Conservation (phyloP, 306 rosid genomes). For the Luffa acutangula region DNA sequence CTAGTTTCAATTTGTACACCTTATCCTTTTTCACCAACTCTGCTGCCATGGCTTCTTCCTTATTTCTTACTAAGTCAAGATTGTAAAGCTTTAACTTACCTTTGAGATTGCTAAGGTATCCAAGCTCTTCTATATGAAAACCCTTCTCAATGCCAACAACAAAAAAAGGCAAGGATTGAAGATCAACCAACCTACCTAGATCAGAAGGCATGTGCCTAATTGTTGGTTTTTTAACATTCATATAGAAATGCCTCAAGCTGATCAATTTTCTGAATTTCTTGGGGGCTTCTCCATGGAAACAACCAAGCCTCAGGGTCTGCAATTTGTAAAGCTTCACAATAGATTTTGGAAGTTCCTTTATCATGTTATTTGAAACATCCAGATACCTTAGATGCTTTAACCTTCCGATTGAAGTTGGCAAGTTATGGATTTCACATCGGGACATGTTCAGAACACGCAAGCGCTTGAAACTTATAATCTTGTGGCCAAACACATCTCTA, state of each 20-base stretch:
- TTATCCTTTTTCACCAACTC: conserved; percentile 1
- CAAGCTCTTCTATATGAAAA: conserved; percentile 1
- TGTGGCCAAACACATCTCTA: conserved; percentile 1
- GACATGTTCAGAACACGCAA: neutral
- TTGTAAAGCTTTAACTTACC: conserved; percentile 7
- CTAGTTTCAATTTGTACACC: neutral
- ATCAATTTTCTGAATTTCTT: conserved; percentile 3
- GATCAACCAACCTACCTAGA: neutral
- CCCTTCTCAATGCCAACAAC: neutral
- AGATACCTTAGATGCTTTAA: conserved; percentile 13
- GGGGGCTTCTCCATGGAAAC: neutral
- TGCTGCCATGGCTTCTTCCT: conserved; percentile 1
- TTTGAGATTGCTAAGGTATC: conserved; percentile 3
- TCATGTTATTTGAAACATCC: conserved; percentile 1
- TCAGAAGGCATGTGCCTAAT: neutral
- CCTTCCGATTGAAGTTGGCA: conserved; percentile 2
- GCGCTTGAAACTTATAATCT: neutral
- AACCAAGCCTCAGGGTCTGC: conserved; percentile 7
- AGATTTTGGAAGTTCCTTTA: neutral
- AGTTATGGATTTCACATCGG: neutral
- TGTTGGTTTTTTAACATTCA: neutral
- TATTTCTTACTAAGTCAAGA: neutral
- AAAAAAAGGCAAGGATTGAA: conserved; percentile 10
- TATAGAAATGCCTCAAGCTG: conserved; percentile 9
- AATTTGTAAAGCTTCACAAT: conserved; percentile 4